Conservation (phyloP, 495 filamentous ascomycete genomes). For the Saxophila tyrrhenica region DNA sequence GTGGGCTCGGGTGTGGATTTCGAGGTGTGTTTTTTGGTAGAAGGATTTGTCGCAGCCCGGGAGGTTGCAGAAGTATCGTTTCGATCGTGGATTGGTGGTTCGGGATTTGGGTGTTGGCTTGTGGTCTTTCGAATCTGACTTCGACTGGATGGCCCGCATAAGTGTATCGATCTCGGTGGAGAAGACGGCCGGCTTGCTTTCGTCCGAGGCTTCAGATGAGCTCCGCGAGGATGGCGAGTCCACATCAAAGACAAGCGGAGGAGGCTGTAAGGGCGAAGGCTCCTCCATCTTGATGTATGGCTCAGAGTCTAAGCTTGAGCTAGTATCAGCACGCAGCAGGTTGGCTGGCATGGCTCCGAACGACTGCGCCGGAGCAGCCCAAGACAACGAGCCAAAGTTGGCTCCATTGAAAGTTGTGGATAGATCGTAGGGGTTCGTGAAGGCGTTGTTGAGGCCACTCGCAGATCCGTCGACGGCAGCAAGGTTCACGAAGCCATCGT, state of each 20-base stretch:
- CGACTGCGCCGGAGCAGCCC: constrained; percentile 1
- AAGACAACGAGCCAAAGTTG: constrained; percentile 12
- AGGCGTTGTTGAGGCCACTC: background rate
- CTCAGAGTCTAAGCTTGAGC: constrained; percentile 9
- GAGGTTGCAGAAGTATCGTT: constrained; percentile 65
- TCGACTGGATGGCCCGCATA: constrained; percentile 84
- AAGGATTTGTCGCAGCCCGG: constrained; percentile 72
- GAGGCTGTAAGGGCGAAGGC: constrained; percentile 25
- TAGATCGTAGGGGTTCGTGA: background rate
- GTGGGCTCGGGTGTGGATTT: constrained; percentile 82
- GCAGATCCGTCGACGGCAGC: background rate
- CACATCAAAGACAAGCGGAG: constrained; percentile 21
- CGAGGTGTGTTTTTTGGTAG: constrained; percentile 84
- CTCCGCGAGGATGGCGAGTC: background rate
- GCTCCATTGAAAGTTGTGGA: background rate
- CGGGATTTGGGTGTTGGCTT: constrained; percentile 23
- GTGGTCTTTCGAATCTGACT: constrained; percentile 37
- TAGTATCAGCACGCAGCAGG: background rate
- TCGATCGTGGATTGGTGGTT: constrained; percentile 5
- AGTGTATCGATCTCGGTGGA: constrained; percentile 78
- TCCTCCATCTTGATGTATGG: constrained; percentile 27
- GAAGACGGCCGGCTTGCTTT: constrained; percentile 40
- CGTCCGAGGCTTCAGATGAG: constrained; percentile 11
- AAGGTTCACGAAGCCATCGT: background rate
- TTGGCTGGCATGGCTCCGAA: background rate